Evolutionary conservation across 106 monocot genomes (phyloP), one percentile per base, ranked within the genome.

Genomic region (Amphibolis antarctica): DNA sequence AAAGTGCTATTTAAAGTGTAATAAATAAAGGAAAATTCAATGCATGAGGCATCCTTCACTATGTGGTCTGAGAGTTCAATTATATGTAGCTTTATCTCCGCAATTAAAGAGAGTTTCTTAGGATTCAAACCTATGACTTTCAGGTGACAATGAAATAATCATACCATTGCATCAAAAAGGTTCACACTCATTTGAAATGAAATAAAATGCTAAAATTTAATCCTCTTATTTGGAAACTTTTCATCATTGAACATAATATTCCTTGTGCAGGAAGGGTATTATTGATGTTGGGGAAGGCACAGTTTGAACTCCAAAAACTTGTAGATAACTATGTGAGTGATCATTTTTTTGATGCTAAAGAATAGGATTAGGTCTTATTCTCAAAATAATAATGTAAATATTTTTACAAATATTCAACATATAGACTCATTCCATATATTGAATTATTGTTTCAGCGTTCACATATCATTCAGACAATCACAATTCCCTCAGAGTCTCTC

Each of bases 281-380:
- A 53, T 73, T 81, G 77, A 80, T 76, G 80, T 67, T 89, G 28
- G 89, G 89, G 21, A 89, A 80, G 67, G 66, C 68, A 48, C 89
- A 89, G 42, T 80, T 89, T 78, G 80, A 80, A 64, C 85, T 89
- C 59, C 89, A 82, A 65, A 89, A 85, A 68, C 71, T 89, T 75
- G 82, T 89, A 29, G 75, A 89, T 75, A 76, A 56, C 48, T 89
- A 89, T 80, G 89, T 89, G 65, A 78, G 85, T 71, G 10, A 25
- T 66, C 0, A 11, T 60, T 60, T 19, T 21, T 44, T 60, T 60
- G 17, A 60, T 60, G 20, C 28, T 57, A 14, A 28, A 57, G 23
- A 25, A 27, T 9, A n/a, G 1, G 18, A 17, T 0, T 11, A 17
- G 9, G 27, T 25, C 44, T 45, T 24, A 46, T 63, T 7, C 24